phyloP scores from a whole-genome alignment of 768 basidiomycete genomes.

The Lentinula aciculospora region DNA sequence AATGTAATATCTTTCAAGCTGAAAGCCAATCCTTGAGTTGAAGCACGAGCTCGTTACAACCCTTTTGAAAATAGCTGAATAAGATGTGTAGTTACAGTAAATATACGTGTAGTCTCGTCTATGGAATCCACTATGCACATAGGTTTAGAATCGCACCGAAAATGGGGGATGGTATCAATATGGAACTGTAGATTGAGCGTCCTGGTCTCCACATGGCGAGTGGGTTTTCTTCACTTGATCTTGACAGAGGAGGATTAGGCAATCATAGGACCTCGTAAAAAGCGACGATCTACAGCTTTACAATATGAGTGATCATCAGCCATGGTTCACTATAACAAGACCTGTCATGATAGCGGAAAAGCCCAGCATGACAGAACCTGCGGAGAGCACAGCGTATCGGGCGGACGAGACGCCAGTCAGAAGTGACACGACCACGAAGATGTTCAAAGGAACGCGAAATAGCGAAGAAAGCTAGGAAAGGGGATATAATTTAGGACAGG shows the following conservation, averaged over 20 bases:
- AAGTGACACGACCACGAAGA: conserved; percentile 67
- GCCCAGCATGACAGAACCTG: conserved; percentile 38
- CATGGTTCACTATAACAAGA: conserved; percentile 24
- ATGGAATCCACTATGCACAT: too few relatives aligned
- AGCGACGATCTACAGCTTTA: background rate
- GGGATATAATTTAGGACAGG: background rate
- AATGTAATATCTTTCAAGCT: background rate
- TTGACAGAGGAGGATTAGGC: background rate
- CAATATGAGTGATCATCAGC: conserved; percentile 14
- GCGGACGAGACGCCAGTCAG: conserved; percentile 66
- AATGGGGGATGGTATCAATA: background rate
- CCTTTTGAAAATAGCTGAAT: too few relatives aligned
- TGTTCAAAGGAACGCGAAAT: conserved; percentile 70
- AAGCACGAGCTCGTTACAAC: too few relatives aligned
- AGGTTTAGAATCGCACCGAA: too few relatives aligned
- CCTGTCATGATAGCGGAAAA: conserved; percentile 44
- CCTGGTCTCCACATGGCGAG: background rate
- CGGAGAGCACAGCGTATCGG: conserved; percentile 45
- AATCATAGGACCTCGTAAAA: background rate
- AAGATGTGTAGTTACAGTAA: too few relatives aligned
- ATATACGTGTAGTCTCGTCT: too few relatives aligned
- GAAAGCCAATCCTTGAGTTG: too few relatives aligned
- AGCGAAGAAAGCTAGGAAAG: conserved; percentile 52
- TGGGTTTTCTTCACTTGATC: background rate
- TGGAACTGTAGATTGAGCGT: too few relatives aligned